A percentile compares a stretch with the other conserved stretches of the same genome.
Conservation (phyloP, 352 stramenopile species). For the Globisporangium uncinulatum region DNA sequence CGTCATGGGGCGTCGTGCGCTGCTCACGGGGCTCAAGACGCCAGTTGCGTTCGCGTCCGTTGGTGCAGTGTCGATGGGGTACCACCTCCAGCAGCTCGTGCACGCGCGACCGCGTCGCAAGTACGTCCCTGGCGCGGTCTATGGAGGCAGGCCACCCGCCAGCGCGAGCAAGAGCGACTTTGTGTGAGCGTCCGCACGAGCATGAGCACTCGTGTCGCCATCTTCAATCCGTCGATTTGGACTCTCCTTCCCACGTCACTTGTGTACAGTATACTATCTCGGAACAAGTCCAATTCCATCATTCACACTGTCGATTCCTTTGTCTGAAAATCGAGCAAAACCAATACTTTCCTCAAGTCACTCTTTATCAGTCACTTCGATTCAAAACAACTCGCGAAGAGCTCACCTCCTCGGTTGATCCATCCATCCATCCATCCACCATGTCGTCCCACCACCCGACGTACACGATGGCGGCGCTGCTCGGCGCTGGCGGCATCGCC, state of each 20-base stretch:
- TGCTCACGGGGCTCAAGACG: conserved; percentile 34
- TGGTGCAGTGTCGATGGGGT: conserved; percentile 53
- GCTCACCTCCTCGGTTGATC: not conserved
- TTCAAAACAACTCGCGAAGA: conserved; percentile 2
- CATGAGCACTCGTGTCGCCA: no score
- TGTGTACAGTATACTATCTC: not conserved
- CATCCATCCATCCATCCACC: not conserved
- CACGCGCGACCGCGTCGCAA: conserved; percentile 48
- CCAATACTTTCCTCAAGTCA: not conserved
- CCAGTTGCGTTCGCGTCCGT: conserved; percentile 40
- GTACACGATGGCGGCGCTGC: conserved; percentile 75
- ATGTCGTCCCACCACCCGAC: conserved; percentile 76
- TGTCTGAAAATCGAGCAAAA: not conserved
- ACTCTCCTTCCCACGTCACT: not conserved
- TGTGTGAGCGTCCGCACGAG: conserved; percentile 7
- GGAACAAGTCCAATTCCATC: no score
- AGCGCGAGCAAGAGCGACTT: not conserved
- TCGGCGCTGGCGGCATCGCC: conserved; percentile 61
- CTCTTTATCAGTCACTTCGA: not conserved
- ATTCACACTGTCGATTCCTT: not conserved
- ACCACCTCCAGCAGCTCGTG: conserved; percentile 63
- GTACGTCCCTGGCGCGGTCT: conserved; percentile 42
- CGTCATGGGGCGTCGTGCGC: conserved; percentile 48
- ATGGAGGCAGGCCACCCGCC: not conserved
- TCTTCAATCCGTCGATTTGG: no score